These are phyloP conservation scores for Tuber umbilicatum DNA, from an alignment of 495 filamentous ascomycete species.

Conservation along the genomic window DNA sequence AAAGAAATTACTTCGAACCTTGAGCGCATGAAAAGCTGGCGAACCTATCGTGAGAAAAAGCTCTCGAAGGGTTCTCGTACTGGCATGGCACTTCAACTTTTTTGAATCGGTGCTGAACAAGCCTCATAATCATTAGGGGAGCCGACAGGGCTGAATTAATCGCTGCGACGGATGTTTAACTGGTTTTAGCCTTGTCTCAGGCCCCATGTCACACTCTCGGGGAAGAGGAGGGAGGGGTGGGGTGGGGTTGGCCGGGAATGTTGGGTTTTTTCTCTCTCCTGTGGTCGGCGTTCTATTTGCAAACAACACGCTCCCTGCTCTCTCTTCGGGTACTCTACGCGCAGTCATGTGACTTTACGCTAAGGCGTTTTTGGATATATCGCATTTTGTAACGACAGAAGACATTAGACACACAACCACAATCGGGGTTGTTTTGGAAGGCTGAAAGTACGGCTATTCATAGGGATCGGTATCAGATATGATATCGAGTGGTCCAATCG, in stretches of 20 bases:
- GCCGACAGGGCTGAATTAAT: constrained; percentile 32
- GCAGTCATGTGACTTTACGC: constrained; percentile 35
- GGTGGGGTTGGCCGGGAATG: constrained; percentile 17
- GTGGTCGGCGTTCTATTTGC: constrained; percentile 35
- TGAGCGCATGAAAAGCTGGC: constrained; percentile 10
- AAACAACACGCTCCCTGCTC: constrained; percentile 37
- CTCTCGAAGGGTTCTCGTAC: neutral
- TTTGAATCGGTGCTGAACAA: neutral
- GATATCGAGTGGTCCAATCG: neutral
- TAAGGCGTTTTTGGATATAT: constrained; percentile 6
- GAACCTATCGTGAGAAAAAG: constrained; percentile 13
- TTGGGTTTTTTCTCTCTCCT: constrained; percentile 5
- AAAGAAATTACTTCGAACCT: neutral
- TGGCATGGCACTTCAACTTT: neutral
- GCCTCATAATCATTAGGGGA: constrained; percentile 1
- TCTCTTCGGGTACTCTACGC: constrained; percentile 32
- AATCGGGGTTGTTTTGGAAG: neutral
- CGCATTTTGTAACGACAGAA: neutral
- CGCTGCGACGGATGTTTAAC: constrained; percentile 33
- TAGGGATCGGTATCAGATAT: neutral
- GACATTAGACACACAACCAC: neutral
- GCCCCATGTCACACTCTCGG: constrained; percentile 18
- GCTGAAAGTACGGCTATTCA: neutral
- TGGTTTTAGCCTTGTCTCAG: constrained; percentile 35
- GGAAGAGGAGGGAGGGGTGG: constrained; percentile 1